Percentiles rank a stretch among this genome's conserved stretches.
phyloP scores from a whole-genome alignment of 1,139 yeast species.

The Debaryomyces coudertii region DNA sequence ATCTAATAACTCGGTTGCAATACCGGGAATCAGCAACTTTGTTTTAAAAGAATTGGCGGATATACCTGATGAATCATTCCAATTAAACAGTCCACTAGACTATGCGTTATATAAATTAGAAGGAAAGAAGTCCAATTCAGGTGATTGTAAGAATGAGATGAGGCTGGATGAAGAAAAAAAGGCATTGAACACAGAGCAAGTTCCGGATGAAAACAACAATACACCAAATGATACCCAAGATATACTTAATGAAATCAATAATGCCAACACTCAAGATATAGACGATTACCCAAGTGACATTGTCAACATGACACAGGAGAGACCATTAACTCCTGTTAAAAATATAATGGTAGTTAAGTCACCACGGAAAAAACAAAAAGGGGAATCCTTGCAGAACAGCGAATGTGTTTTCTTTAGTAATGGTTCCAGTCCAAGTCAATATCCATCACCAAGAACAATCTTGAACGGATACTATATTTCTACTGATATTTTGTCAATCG shows the following conservation, averaged over 20 bases:
- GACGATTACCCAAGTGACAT: conserved; percentile 31
- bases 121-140: conserved; percentile 49
- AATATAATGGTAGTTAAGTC: conserved; percentile 4
- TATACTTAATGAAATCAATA: conserved; percentile 44
- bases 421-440: conserved; percentile 9
- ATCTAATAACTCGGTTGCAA: conserved; percentile 43
- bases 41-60: conserved; percentile 75
- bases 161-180: not conserved
- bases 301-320: conserved; percentile 27
- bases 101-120: conserved; percentile 77
- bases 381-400: not conserved
- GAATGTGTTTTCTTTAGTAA: conserved; percentile 2
- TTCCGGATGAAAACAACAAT: not conserved
- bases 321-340: conserved; percentile 32
- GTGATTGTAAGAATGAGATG: conserved; percentile 1
- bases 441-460: conserved; percentile 38
- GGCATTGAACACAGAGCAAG: not conserved
- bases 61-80: conserved; percentile 74
- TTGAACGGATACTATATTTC: conserved; percentile 42
- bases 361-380: not conserved
- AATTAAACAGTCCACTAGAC: conserved; percentile 63
- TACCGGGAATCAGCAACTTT: conserved; percentile 65
- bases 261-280: conserved; percentile 46
- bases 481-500: conserved; percentile 34
- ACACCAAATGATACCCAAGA: conserved; percentile 33